Base-by-base conservation (phyloP, 179 eudicot genomes). In the Beta macrorhiza region DNA sequence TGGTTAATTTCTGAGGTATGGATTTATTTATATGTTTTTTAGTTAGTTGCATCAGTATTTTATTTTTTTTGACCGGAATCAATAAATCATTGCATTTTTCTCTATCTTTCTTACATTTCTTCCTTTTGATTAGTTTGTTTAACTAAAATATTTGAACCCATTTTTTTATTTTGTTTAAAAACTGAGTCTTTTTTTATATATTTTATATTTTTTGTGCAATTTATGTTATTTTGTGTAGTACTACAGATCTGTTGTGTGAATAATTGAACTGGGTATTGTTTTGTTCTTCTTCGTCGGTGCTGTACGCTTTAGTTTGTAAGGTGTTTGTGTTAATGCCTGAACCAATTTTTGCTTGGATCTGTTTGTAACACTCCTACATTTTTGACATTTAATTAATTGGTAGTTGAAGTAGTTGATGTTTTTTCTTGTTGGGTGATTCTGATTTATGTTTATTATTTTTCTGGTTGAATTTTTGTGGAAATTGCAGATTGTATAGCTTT, bases 401-500 rank as follows among this genome's bases (percentile, higher is more conserved):
- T 61, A 62, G 7, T 64, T 11, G 44, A n/a, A 64, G 76, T 74
- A 67, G 44, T 19, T 79, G 62, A 58, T 25, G 42, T 63, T 7
- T 25, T 32, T 79, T 57, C 4, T 7, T 49, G 42, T 58, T 16
- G 25, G 70, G 49, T 10, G 45, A 76, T 15, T 22, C 80, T 37
- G 42, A 37, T 37, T 37, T 37, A 37, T 37, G 42, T 37, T 37
- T 37, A 37, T 37, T 37, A 37, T 37, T 59, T 56, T 73, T 65
- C 13, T 77, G 25, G 32, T 29, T 42, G 9, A 37, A 16, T 76
- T 82, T 74, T 22, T 32, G 51, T 78, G 58, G 81, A 53, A 82
- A 78, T 70, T 87, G 89, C 92, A 90, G 92, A 83, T 79, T 83
- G 83, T 65, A 65, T 49, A 78, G 55, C 19, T 75, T 82, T 78